These are phyloP conservation scores for Leucocoprinus birnbaumii DNA, from an alignment of 768 basidiomycete species.

Conservation along the genomic window DNA sequence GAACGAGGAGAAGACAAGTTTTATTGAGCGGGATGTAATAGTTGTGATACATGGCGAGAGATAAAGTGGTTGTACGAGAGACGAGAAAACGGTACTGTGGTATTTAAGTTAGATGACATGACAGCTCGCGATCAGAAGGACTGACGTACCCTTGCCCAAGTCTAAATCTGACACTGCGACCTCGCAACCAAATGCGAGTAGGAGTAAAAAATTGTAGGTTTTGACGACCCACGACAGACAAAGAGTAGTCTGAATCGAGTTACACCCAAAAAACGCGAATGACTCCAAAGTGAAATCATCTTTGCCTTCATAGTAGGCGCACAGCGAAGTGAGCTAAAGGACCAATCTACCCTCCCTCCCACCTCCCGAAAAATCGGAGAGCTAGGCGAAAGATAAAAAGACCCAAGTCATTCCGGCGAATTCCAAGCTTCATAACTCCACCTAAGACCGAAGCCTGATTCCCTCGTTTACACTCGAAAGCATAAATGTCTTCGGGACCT, in stretches of 20 bases:
- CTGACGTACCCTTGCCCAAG: no score
- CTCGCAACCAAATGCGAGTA: slow-evolving; percentile 10
- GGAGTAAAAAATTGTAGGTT: slow-evolving; percentile 21
- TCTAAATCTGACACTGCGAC: no score
- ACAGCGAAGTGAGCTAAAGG: slow-evolving; percentile 73
- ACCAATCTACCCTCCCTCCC: slow-evolving; percentile 21
- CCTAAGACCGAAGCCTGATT: slow-evolving; percentile 18
- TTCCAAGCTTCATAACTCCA: slow-evolving; percentile 55
- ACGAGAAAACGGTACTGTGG: not conserved
- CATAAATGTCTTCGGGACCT: not conserved
- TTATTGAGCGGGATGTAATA: slow-evolving; percentile 31
- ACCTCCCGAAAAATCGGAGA: slow-evolving; percentile 5
- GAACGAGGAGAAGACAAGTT: slow-evolving; percentile 31
- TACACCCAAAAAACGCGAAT: slow-evolving; percentile 18
- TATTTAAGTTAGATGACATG: no score
- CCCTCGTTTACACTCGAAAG: not conserved
- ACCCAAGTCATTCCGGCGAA: slow-evolving; percentile 56
- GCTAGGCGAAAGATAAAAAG: slow-evolving; percentile 11
- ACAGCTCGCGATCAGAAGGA: no score
- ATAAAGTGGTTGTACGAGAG: not conserved
- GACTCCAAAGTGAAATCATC: slow-evolving; percentile 8
- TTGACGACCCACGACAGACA: slow-evolving; percentile 38
- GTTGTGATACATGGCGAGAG: slow-evolving; percentile 10
- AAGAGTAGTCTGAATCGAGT: slow-evolving; percentile 76
- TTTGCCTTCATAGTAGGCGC: slow-evolving; percentile 23